phyloP scores from a whole-genome alignment of 345 rosid species.

The Salix caprea region DNA sequence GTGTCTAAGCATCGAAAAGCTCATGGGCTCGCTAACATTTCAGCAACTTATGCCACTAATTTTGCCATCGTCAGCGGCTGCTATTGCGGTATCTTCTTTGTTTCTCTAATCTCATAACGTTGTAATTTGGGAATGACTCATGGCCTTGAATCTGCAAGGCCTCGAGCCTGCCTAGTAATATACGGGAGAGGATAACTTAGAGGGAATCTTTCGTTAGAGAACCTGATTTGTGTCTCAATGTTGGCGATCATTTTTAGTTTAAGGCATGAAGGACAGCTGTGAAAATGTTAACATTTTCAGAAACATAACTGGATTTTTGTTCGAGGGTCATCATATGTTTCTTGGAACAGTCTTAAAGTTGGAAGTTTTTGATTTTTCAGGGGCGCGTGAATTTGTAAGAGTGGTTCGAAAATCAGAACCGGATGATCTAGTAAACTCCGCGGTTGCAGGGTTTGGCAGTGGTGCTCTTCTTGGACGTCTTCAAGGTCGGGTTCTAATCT shows the following conservation, averaged over 20 bases:
- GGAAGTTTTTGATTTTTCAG: constrained; percentile 33
- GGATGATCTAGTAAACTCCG: constrained; percentile 68
- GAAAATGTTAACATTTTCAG: neutral
- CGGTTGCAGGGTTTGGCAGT: constrained; percentile 66
- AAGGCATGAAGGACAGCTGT: neutral
- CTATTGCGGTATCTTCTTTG: constrained; percentile 55
- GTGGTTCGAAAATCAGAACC: constrained; percentile 57
- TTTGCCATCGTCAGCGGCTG: constrained; percentile 64
- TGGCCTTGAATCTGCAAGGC: neutral
- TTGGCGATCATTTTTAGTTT: neutral
- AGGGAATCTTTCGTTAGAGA: neutral
- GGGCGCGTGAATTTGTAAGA: constrained; percentile 77
- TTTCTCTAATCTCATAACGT: neutral
- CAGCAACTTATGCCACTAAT: constrained; percentile 61
- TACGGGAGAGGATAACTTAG: neutral
- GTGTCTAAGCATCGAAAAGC: constrained; percentile 56
- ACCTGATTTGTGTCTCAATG: neutral
- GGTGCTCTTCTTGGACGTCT: constrained; percentile 86
- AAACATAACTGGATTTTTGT: neutral
- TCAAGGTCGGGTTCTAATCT: constrained; percentile 46
- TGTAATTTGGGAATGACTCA: too few species aligned
- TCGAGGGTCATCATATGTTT: neutral
- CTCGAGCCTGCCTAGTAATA: neutral
- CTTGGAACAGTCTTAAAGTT: neutral
- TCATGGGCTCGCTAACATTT: constrained; percentile 58